Percentiles rank a stretch among this genome's conserved stretches.
Conservation (phyloP, 495 filamentous ascomycete genomes). For the Lasiosphaeriaceae sp. region DNA sequence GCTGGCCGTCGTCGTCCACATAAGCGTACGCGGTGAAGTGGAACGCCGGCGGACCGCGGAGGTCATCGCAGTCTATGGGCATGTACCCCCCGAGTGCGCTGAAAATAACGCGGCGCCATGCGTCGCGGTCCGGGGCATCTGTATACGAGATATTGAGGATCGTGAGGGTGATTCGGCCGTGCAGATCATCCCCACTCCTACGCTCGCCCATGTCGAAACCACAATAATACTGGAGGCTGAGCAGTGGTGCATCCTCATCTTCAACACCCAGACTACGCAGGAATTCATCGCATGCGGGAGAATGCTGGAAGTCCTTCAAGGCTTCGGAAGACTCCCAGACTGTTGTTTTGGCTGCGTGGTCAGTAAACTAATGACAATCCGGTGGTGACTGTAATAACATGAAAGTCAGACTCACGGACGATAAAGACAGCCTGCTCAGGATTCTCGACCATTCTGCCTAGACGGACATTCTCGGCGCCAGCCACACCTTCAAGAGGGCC, state of each 20-base stretch:
- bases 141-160: background rate
- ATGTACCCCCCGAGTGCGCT: background rate
- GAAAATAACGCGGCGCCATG: background rate
- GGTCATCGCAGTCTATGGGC: background rate
- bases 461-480: conserved; percentile 5
- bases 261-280: conserved; percentile 8
- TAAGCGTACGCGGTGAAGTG: background rate
- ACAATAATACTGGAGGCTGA: background rate
- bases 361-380: background rate
- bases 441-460: conserved; percentile 25
- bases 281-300: conserved; percentile 22
- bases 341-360: background rate
- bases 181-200: background rate
- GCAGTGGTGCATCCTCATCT: background rate
- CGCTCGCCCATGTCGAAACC: background rate
- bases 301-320: conserved; percentile 21
- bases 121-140: background rate
- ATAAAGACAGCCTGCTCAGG: conserved; percentile 27
- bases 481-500: conserved; percentile 18
- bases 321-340: conserved; percentile 9
- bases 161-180: background rate
- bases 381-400: background rate
- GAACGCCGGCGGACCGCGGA: background rate
- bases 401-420: conserved; percentile 11
- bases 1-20: background rate